Base-by-base conservation (phyloP, 139 green algal species). In the Mesotaenium endlicherianum region DNA sequence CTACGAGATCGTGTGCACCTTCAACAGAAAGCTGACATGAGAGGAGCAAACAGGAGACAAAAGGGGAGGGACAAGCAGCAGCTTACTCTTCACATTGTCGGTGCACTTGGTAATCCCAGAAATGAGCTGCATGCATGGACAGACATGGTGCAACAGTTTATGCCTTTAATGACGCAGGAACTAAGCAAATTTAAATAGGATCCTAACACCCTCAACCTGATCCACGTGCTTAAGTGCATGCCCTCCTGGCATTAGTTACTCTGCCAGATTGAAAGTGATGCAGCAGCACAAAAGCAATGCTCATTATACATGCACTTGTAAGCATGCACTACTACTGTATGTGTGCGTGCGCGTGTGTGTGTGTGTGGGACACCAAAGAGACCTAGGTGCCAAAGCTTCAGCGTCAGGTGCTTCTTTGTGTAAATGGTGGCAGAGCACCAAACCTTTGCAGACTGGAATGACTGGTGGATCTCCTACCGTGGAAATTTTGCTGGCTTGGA, bases 81-180 rank as follows among this genome's bases (percentile, higher is more conserved):
- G 43, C 70, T 79, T 43, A 82, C 75, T 47, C 57, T 75, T 82
- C 59, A 82, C 75, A 43, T 57, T 34, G 8, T 82, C n/a, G 3
- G 75, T 82, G 75, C 75, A 82, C 40, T 82, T 82, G 30, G 53
- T 34, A 34, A 82, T 30, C 26, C 26, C 59, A 36, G 45, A 38
- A 2, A 82, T 34, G 36, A 82, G 31, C 75, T 82, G 75, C 47
- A 67, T n/a, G 39, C 38, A 6, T 14, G 6, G 36, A 72, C 6
- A 42, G 36, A 72, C 60, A 36, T 6, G 60, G 34, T 72, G 47
- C 47, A 57, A 57, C 11, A 8, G 8, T 8, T 57, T 11, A 8
- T 57, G 47, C 8, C 8, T 8, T 57, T 57, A 8, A 57, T n/a
- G n/a, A 57, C 47, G 8, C 47, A 26, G 11, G 47, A 57, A 26